phyloP scores from a whole-genome alignment of 129 eudicot species.

The Heracleum sosnowskyi region DNA sequence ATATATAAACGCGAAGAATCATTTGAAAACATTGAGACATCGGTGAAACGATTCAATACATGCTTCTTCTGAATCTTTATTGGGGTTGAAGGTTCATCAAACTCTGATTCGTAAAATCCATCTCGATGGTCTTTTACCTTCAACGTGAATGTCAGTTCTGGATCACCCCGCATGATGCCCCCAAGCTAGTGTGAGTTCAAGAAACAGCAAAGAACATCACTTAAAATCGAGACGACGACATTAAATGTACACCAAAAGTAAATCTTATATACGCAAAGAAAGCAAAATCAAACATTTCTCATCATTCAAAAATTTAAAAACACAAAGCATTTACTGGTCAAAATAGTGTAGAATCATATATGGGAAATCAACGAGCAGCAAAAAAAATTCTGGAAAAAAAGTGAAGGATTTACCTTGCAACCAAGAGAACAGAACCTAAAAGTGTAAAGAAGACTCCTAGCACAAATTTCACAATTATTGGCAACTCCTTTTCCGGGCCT shows the following conservation, averaged over 20 bases:
- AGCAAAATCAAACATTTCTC: not conserved
- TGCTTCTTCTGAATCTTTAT: conserved; percentile 43
- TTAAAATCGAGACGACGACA: not conserved
- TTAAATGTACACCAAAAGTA: not conserved
- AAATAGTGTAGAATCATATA: not conserved
- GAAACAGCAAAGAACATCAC: not conserved
- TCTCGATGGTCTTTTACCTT: conserved; percentile 29
- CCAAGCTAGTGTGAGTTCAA: conserved; percentile 33
- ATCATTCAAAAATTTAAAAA: not conserved
- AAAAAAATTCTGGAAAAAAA: not conserved
- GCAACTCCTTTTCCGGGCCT: conserved; percentile 48
- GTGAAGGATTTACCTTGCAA: conserved; percentile 34
- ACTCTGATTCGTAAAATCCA: conserved; percentile 30
- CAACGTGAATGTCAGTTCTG: conserved; percentile 48
- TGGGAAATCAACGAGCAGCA: no score
- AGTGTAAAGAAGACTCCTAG: conserved; percentile 41
- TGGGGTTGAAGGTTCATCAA: conserved; percentile 48
- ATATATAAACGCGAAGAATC: conserved; percentile 14
- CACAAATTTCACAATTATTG: conserved; percentile 41
- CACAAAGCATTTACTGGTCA: not conserved
- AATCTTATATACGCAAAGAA: no score
- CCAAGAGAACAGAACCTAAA: conserved; percentile 56
- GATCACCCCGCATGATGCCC: conserved; percentile 56
- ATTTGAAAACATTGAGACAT: conserved; percentile 16
- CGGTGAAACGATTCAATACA: conserved; percentile 26